Evolutionary conservation across 2,329 filamentous ascomycete species (phyloP), one percentile per base, ranked within the genome.

Genomic region (Cercospora zeina): DNA sequence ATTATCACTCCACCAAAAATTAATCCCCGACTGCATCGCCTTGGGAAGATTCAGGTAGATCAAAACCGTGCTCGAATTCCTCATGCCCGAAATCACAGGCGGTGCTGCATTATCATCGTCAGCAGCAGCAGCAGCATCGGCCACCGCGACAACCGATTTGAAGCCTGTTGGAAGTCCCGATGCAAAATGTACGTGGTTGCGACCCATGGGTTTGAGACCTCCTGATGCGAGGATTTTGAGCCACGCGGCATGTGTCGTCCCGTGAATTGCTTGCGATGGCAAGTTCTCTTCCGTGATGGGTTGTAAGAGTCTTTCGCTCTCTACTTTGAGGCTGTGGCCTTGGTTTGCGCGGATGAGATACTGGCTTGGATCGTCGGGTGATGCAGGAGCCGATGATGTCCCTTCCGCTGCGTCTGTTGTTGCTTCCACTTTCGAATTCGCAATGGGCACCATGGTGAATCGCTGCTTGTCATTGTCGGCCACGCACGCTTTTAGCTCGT

Each of bases 271-370:
- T 2, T 63, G 68, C 1, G 58, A 50, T 27, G 75, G 73, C 13
- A 68, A n/a, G 33, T 72, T 71, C 1, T 69, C 67, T 1, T 62
- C 61, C 1, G 85, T 87, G 61, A 97, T 80, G 6, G 88, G 87
- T 19, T 81, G 83, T 2, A 96, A 84, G 1, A 96, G 82, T 0
- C 83, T 83, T 51, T 88, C 85, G n/a, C 86, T 86, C 30, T 90
- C 88, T 36, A 88, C 78, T 71, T 87, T 86, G 73, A 99, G 90
- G 70, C 86, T 91, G 80, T 97, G 95, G 59, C 95, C 95, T 79
- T 97, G 95, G 73, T 96, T 96, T 30, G 95, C 95, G 71, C 95
- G 91, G 77, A 99, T 97, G 33, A 96, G 82, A 80, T 88, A 97
- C 75, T 89, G 82, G 0, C 82, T 75, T 0, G 90, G 82, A 54